phyloP scores from a whole-genome alignment of 352 stramenopile genomes.

The Albugo candida region DNA sequence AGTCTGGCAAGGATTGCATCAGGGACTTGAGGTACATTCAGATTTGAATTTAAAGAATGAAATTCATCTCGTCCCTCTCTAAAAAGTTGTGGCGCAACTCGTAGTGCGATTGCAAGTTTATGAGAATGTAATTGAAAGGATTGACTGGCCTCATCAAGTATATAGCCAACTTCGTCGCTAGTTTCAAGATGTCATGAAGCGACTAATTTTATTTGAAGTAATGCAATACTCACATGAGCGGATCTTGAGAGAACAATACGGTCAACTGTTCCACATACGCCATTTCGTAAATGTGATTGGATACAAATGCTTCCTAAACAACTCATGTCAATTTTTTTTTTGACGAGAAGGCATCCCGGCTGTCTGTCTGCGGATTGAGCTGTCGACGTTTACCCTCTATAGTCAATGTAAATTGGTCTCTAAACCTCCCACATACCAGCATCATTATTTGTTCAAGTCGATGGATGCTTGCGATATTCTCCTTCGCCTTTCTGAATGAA shows the following conservation, averaged over 20 bases:
- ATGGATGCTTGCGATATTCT: too few relatives aligned
- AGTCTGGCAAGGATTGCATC: not conserved
- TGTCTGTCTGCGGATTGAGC: too few relatives aligned
- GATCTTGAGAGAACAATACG: conserved; percentile 36
- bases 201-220: not conserved
- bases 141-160: conserved; percentile 20
- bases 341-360: too few relatives aligned
- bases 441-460: too few relatives aligned
- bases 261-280: conserved; percentile 6
- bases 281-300: not conserved
- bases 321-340: conserved; percentile 5
- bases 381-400: too few relatives aligned
- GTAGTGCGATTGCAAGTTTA: conserved; percentile 58
- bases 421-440: too few relatives aligned
- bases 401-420: too few relatives aligned
- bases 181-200: not conserved
- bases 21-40: not conserved
- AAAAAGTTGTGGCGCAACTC: conserved; percentile 26
- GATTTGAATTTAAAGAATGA: conserved; percentile 17
- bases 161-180: conserved; percentile 59
- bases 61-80: conserved; percentile 30
- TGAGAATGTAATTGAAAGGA: conserved; percentile 52
- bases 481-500: too few relatives aligned
- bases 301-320: not conserved
- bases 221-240: conserved; percentile 26